Base-by-base conservation (phyloP, 1,139 yeast genomes). In the Pichia sp. region DNA sequence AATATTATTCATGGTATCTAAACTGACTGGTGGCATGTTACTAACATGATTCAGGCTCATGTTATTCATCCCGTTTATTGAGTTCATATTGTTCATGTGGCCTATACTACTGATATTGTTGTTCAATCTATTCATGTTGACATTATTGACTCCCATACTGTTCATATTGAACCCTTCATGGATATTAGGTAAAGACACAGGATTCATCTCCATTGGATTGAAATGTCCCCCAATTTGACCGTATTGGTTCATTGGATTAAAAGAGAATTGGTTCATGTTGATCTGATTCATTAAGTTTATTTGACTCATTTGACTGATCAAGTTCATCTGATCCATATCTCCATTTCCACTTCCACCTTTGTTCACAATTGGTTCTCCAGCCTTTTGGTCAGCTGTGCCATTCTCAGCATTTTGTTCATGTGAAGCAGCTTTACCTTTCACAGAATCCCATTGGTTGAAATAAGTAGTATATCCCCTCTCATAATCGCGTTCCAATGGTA, bases 11-110 rank as follows among this genome's bases (percentile, higher is more conserved):
- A 51, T 43, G 48, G 31, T 23, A 29, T 43, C 45, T 19, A 51
- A 46, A 30, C 29, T 46, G 8, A 49, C 38, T 31, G 44, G 36
- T 15, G 36, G 31, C 45, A 43, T 34, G 45, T 46, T 50, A 42
- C 42, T 23, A 32, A 47, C 30, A 32, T 36, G 41, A n/a, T 46
- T 32, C 13, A 47, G 29, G 29, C 47, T 32, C 42, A 50, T 47
- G 45, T 26, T 52, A 43, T 50, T 55, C 50, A 55, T 51, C 38
- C 44, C 48, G n/a, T 40, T 53, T 46, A 50, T 45, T n/a, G 34
- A 16, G 38, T 15, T 47, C 50, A 51, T 51, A 47, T 51, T 19
- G 41, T 43, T 45, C 34, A 50, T n/a, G 31, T 43, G 45, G 10
- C 42, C 50, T 45, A 47, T 23, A 30, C 19, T 38, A 8, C 13